A percentile compares a stretch with the other conserved stretches of the same genome.
Conservation (phyloP, 805 yeast species). For the Metschnikowia reukaufii region DNA sequence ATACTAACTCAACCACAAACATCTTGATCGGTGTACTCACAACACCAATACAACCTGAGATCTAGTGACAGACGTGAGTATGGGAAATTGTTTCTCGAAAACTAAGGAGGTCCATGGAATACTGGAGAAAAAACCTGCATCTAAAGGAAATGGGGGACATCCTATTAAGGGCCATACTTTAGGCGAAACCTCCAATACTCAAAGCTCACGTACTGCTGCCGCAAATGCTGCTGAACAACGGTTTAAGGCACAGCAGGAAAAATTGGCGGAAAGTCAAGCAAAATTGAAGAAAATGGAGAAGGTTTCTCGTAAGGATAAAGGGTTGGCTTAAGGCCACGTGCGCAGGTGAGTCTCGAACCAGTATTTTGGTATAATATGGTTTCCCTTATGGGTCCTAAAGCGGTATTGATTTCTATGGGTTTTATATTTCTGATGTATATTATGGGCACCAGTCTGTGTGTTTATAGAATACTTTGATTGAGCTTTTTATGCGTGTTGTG, state of each 20-base stretch:
- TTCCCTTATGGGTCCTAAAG: too few relatives aligned
- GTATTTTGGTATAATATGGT: too few relatives aligned
- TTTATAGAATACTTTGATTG: too few relatives aligned
- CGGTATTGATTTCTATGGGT: too few relatives aligned
- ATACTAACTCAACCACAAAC: too few relatives aligned
- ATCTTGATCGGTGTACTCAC: too few relatives aligned
- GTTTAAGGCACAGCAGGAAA: conserved; percentile 28
- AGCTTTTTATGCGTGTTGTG: too few relatives aligned
- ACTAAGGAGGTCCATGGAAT: conserved; percentile 3
- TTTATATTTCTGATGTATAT: too few relatives aligned
- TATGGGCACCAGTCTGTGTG: too few relatives aligned
- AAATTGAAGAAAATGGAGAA: conserved; percentile 32
- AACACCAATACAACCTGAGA: too few relatives aligned
- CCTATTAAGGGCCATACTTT: conserved; percentile 19
- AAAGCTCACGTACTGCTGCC: conserved; percentile 29
- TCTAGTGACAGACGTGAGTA: too few relatives aligned
- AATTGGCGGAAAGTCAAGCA: conserved; percentile 27
- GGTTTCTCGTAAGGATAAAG: conserved; percentile 35
- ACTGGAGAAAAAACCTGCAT: background rate
- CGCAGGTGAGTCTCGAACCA: background rate
- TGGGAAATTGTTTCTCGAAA: conserved; percentile 23
- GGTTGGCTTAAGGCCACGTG: conserved; percentile 19
- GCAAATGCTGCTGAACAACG: conserved; percentile 43
- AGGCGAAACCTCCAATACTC: conserved; percentile 14
- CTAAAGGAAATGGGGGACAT: background rate